Conservation (phyloP, 805 yeast species). For the Tetrapisispora iriomotensis region DNA sequence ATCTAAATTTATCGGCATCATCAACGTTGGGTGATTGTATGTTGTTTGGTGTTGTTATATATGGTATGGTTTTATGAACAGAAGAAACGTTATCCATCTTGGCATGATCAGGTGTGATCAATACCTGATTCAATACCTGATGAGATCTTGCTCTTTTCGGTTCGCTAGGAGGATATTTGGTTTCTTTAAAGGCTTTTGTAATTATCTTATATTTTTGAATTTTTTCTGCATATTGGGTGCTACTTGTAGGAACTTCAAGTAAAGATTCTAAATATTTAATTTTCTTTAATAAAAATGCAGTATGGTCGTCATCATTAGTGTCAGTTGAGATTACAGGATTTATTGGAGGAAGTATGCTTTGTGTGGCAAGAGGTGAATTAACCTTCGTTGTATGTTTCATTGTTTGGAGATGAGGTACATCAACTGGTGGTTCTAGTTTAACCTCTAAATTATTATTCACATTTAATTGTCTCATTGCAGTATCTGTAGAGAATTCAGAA, state of each 20-base stretch:
- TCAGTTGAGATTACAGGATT: not conserved
- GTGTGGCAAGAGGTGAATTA: too few relatives aligned
- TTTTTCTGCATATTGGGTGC: slow-evolving; percentile 24
- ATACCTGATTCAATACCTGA: too few relatives aligned
- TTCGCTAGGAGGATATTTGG: too few relatives aligned
- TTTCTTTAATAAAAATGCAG: slow-evolving; percentile 44
- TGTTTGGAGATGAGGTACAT: too few relatives aligned
- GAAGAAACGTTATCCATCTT: not conserved
- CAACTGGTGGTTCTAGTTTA: too few relatives aligned
- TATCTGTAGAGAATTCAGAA: too few relatives aligned
- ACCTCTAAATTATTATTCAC: too few relatives aligned
- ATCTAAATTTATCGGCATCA: not conserved
- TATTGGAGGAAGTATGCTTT: not conserved
- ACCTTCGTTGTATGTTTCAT: too few relatives aligned
- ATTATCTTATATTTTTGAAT: slow-evolving; percentile 30
- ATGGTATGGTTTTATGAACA: not conserved
- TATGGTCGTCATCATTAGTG: slow-evolving; percentile 32
- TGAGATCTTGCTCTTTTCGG: too few relatives aligned
- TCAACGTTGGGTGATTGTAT: not conserved
- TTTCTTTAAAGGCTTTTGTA: slow-evolving; percentile 27
- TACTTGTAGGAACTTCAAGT: slow-evolving; percentile 25
- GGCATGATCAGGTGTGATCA: too few relatives aligned
- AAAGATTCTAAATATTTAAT: slow-evolving; percentile 42
- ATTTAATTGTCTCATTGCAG: too few relatives aligned
- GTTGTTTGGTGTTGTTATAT: not conserved